A percentile compares a stretch with the other conserved stretches of the same genome.
Evolutionary conservation across 129 eudicot species (phyloP).

Genomic region (Solidago caesia): DNA sequence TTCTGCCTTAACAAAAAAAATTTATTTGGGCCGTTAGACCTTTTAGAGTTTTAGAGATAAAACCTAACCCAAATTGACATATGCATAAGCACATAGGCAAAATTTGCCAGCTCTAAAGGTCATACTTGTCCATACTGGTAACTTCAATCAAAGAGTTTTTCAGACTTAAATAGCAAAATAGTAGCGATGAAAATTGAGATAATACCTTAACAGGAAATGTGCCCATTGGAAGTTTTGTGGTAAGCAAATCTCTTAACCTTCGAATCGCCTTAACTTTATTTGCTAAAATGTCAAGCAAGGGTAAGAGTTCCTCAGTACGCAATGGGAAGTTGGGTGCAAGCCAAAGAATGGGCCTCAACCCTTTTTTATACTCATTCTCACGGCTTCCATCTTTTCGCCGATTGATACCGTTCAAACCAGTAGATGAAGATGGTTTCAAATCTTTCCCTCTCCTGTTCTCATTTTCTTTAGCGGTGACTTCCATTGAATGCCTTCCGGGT

Average conservation of each 20-base stretch:
- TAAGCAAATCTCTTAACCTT: constrained; percentile 84
- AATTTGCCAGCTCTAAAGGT: neutral
- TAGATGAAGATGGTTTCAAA: constrained; percentile 49
- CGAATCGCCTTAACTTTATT: constrained; percentile 94
- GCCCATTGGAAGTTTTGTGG: constrained; percentile 92
- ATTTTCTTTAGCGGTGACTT: constrained; percentile 51
- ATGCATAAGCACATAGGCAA: neutral
- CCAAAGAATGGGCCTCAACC: constrained; percentile 91
- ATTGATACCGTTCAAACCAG: constrained; percentile 41
- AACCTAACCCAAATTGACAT: neutral
- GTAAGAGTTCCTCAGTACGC: constrained; percentile 80
- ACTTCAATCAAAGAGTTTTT: neutral
- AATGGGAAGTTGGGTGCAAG: constrained; percentile 83
- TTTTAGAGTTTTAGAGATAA: neutral
- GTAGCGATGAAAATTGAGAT: neutral
- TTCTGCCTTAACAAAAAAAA: neutral
- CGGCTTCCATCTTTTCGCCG: constrained; percentile 58
- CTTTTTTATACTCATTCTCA: constrained; percentile 91
- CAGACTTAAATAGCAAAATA: neutral
- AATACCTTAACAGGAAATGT: constrained; percentile 97
- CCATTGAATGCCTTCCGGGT: constrained; percentile 64
- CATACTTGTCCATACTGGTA: neutral
- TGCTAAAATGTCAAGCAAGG: constrained; percentile 91
- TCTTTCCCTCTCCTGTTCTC: constrained; percentile 52
- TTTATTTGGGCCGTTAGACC: neutral